Conservation (phyloP, 108 stramenopile species). For the Skeletonema potamos region DNA sequence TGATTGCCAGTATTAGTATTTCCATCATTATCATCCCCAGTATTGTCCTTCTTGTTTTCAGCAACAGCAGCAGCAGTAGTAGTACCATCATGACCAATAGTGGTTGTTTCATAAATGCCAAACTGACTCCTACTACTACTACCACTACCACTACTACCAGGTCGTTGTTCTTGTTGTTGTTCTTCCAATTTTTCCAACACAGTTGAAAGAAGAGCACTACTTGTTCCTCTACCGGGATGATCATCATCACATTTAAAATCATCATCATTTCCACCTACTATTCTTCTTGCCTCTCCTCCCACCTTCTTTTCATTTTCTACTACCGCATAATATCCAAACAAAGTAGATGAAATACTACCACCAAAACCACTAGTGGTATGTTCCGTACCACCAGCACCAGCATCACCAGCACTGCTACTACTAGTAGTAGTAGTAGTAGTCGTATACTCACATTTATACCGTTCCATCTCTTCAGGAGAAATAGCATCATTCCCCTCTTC, state of each 20-base stretch:
- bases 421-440: too few species aligned
- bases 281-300: too few species aligned
- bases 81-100: neutral
- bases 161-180: too few species aligned
- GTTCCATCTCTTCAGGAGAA: slow-evolving; percentile 1
- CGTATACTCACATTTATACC: neutral
- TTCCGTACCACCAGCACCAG: neutral
- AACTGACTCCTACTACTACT: neutral
- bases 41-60: neutral
- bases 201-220: neutral
- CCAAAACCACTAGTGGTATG: too few species aligned
- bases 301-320: neutral
- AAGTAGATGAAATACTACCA: neutral
- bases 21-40: too few species aligned
- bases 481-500: slow-evolving; percentile 27
- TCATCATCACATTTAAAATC: too few species aligned
- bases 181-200: neutral
- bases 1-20: too few species aligned
- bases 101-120: neutral
- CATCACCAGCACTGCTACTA: neutral
- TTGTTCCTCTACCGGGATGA: too few species aligned
- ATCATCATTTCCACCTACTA: too few species aligned
- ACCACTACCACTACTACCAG: too few species aligned
- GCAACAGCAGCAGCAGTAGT: too few species aligned
- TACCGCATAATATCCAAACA: neutral